phyloP scores from a whole-genome alignment of 129 eudicot genomes.

The Flaveria bidentis region DNA sequence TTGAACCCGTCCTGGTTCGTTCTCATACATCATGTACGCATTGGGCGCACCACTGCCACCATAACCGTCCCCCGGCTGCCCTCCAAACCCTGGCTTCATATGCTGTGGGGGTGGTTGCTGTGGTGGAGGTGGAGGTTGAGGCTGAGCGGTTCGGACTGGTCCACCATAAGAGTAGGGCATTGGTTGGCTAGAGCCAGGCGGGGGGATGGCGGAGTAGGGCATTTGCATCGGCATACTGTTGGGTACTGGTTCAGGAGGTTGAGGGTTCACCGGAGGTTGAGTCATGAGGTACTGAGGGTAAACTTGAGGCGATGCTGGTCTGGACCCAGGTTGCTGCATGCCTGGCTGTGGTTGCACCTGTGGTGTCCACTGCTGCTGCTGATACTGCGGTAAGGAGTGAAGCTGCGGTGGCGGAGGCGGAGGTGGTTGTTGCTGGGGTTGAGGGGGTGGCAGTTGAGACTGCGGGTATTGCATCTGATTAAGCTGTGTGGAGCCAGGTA shows the following conservation, averaged over 20 bases:
- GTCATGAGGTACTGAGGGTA: conserved; percentile 54
- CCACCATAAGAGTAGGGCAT: conserved; percentile 59
- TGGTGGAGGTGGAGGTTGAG: conserved; percentile 63
- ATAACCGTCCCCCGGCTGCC: conserved; percentile 70
- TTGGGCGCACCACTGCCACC: conserved; percentile 38
- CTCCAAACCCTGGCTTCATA: conserved; percentile 54
- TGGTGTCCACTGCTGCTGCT: conserved; percentile 66
- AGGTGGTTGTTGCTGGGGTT: conserved; percentile 40
- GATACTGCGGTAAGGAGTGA: conserved; percentile 40
- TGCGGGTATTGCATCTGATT: conserved; percentile 52
- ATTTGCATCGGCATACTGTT: conserved; percentile 77
- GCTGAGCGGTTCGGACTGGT: conserved; percentile 50
- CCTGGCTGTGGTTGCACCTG: conserved; percentile 52
- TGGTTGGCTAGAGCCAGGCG: conserved; percentile 51
- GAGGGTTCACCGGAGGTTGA: conserved; percentile 10
- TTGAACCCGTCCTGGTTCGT: conserved; percentile 62
- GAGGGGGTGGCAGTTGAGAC: conserved; percentile 34
- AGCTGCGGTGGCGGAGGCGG: conserved; percentile 38
- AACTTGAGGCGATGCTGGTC: conserved; percentile 41
- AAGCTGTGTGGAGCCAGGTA: conserved; percentile 38
- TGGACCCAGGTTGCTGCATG: conserved; percentile 49
- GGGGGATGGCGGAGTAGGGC: conserved; percentile 49
- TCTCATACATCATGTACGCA: conserved; percentile 62
- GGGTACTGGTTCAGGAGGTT: conserved; percentile 45
- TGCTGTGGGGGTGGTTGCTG: conserved; percentile 60